Base-by-base conservation (phyloP, 768 basidiomycete genomes). In the Collybiopsis luxurians region DNA sequence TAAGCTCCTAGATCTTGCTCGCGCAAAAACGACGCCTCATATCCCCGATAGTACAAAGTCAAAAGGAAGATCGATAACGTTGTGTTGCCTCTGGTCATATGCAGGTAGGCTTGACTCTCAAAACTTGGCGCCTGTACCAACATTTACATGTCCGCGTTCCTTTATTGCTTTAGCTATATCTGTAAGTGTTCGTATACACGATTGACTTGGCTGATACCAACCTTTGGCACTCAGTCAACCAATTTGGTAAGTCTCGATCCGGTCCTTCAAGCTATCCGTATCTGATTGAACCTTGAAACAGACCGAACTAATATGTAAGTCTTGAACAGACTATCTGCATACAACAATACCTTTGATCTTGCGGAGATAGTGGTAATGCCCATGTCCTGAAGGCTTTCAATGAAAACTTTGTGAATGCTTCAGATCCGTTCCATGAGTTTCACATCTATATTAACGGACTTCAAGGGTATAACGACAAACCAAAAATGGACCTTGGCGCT, bases 301-400 rank as follows among this genome's bases (percentile, higher is more conserved):
- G 82, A 83, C 62, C 79, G 82, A 19, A 83, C 80, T 19, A 83
- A 83, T 60, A 82, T 83, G 81, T 82, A 56, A 34, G 61, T 2
- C 7, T 26, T 45, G 39, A 45, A 40, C 4, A 15, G 9, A 13
- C 31, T 13, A 6, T 6, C 47, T 21, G 48, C 28, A 43, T 56
- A n/a, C 39, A 39, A 15, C 30, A 46, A 17, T 47, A 34, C 43
- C 43, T 24, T 15, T 15, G 53, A 26, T 57, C 11, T 47, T 24
- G 24, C 28, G n/a, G 2, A 19, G 49, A 12, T 58, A 82, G 81
- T 46, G 82, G 81, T 49, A 84, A 84, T 61, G 82, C 79, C 0
- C 82, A 83, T 65, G 77, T 82, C 15, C 69, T 84, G 44, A 43
- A 67, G 3, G 75, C 70, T 0, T 84, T 84, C 67, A 84, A 84